phyloP scores from a whole-genome alignment of 768 basidiomycete genomes.

The Tylopilus sp. region DNA sequence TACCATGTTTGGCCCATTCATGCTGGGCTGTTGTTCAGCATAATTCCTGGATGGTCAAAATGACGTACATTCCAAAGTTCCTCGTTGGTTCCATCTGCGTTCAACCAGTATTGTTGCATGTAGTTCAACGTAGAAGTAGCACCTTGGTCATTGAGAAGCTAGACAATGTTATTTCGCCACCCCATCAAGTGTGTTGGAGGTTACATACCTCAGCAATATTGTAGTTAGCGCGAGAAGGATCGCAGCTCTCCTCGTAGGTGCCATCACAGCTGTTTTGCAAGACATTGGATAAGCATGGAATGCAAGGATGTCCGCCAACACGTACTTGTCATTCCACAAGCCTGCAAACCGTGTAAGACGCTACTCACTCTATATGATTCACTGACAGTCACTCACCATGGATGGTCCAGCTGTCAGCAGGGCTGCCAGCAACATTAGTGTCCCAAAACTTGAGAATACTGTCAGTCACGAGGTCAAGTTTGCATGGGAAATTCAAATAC shows the following conservation, averaged over 20 bases:
- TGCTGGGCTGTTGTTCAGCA: slow-evolving; percentile 41
- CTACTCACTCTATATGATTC: too few species aligned
- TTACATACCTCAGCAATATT: slow-evolving; percentile 38
- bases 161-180: neutral
- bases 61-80: slow-evolving; percentile 63
- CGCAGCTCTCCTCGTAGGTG: slow-evolving; percentile 33
- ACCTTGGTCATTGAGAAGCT: slow-evolving; percentile 57
- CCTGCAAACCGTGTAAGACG: slow-evolving; percentile 38
- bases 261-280: slow-evolving; percentile 51
- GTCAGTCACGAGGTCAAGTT: neutral
- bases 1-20: slow-evolving; percentile 72
- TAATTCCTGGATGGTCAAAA: neutral
- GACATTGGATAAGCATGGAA: neutral
- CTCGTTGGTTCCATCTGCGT: slow-evolving; percentile 56
- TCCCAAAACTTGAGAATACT: slow-evolving; percentile 61
- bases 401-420: slow-evolving; percentile 68
- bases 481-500: slow-evolving; percentile 25
- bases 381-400: slow-evolving; percentile 47
- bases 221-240: slow-evolving; percentile 46
- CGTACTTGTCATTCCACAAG: slow-evolving; percentile 64
- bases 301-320: neutral
- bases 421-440: slow-evolving; percentile 59
- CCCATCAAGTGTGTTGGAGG: neutral
- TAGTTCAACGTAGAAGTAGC: slow-evolving; percentile 55
- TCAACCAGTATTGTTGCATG: slow-evolving; percentile 64